Evolutionary conservation across 306 rosid genomes (phyloP).

Genomic region (Astragalus glycyphyllos): DNA sequence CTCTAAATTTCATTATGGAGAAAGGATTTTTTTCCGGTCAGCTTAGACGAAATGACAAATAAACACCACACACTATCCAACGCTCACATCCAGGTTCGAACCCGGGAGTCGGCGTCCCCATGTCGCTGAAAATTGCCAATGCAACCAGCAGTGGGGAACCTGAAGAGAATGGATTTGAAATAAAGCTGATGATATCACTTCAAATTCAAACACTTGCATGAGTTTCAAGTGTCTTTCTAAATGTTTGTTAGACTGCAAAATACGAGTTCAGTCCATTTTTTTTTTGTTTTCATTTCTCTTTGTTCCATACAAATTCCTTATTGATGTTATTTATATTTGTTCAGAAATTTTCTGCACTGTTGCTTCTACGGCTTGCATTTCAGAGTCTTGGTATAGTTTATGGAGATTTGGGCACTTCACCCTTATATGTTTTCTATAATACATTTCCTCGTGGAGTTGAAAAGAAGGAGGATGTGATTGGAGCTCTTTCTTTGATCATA

Average conservation of each 20-base stretch:
- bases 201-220: conserved; percentile 1
- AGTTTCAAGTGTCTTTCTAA: conserved; percentile 16
- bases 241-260: neutral
- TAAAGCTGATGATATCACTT: neutral
- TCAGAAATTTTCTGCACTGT: conserved; percentile 76
- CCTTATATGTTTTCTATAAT: conserved; percentile 89
- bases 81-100: too few relatives aligned
- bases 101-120: too few relatives aligned
- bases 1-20: neutral
- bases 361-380: conserved; percentile 88
- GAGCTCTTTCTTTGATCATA: conserved; percentile 93
- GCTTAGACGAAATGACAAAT: too few relatives aligned
- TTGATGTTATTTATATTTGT: conserved; percentile 44
- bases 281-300: neutral
- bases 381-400: conserved; percentile 98
- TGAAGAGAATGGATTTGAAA: neutral
- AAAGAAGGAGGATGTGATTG: conserved; percentile 78
- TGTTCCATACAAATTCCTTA: neutral
- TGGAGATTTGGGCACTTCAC: conserved; percentile 99
- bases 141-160: too few relatives aligned
- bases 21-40: neutral
- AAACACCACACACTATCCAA: too few relatives aligned
- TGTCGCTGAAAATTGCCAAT: too few relatives aligned
- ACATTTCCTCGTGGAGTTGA: conserved; percentile 72
- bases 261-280: too few relatives aligned